A percentile compares a stretch with the other conserved stretches of the same genome.
Evolutionary conservation across 1,284 basidiomycete genomes (phyloP).

Genomic region (Crucibulum cyathiforme): DNA sequence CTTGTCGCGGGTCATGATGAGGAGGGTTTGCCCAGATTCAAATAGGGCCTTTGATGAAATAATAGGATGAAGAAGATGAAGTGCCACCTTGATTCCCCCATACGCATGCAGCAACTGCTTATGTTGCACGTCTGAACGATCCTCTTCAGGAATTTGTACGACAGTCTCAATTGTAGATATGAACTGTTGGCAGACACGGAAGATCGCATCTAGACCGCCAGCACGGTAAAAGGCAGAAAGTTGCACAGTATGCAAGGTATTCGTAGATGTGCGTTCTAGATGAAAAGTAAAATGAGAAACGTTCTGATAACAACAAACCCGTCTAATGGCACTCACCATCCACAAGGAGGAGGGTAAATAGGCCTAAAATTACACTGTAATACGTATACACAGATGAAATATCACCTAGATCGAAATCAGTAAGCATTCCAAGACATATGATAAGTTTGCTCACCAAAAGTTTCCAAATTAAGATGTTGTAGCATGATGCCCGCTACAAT

Average conservation of each 20-base stretch:
- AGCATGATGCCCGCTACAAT: constrained; percentile 78
- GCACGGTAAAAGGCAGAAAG: constrained; percentile 76
- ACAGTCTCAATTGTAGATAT: constrained; percentile 63
- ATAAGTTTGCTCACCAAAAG: constrained; percentile 51
- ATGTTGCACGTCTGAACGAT: constrained; percentile 61
- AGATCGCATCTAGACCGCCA: constrained; percentile 77
- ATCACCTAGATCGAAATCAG: constrained; percentile 47
- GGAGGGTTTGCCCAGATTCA: constrained; percentile 84
- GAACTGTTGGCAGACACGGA: constrained; percentile 66
- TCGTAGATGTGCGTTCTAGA: constrained; percentile 75
- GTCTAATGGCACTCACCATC: constrained; percentile 67
- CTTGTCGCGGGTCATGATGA: constrained; percentile 79
- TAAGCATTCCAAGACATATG: background rate
- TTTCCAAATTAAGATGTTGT: constrained; percentile 69
- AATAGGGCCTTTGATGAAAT: constrained; percentile 82
- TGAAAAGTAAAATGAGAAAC: constrained; percentile 10
- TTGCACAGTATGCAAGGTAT: constrained; percentile 83
- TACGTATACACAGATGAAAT: constrained; percentile 65
- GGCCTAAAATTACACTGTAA: constrained; percentile 79
- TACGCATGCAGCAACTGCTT: constrained; percentile 78
- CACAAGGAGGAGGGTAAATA: constrained; percentile 77
- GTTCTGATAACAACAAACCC: background rate
- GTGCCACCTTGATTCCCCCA: constrained; percentile 81
- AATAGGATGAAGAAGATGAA: constrained; percentile 81
- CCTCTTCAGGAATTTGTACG: constrained; percentile 51